phyloP scores from a whole-genome alignment of 1,284 basidiomycete genomes.

The Chondrostereum purpureum region DNA sequence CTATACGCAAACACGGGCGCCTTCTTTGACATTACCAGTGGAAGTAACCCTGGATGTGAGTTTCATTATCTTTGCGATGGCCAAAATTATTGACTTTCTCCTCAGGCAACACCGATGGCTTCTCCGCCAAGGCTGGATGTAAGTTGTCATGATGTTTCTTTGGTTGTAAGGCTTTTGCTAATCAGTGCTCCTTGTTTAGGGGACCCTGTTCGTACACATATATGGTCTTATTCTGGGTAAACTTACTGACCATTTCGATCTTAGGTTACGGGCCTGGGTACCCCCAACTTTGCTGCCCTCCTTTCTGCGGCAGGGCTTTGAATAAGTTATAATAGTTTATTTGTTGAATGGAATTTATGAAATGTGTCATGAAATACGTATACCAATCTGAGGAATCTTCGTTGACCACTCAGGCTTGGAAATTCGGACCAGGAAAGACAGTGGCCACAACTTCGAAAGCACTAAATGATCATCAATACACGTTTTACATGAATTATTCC shows the following conservation, averaged over 20 bases:
- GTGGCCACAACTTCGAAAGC: too few relatives aligned
- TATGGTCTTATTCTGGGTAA: neutral
- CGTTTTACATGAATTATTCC: too few relatives aligned
- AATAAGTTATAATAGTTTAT: neutral
- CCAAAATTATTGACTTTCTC: neutral
- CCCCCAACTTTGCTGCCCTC: conserved; percentile 27
- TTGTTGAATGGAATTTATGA: too few relatives aligned
- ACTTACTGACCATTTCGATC: neutral
- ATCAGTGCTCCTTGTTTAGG: conserved; percentile 9
- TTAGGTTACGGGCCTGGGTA: conserved; percentile 29
- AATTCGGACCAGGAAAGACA: too few relatives aligned
- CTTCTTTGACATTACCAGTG: conserved; percentile 25
- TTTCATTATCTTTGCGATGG: neutral
- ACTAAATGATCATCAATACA: too few relatives aligned
- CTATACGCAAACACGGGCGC: conserved; percentile 24
- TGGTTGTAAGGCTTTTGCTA: neutral
- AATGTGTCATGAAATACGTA: too few relatives aligned
- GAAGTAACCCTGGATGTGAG: conserved; percentile 12
- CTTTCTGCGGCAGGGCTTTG: conserved; percentile 24
- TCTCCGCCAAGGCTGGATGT: conserved; percentile 12
- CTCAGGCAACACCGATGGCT: conserved; percentile 10
- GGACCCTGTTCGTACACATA: conserved; percentile 8
- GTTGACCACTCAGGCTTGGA: too few relatives aligned
- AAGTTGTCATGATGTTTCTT: conserved; percentile 3
- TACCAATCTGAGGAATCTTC: too few relatives aligned